phyloP scores from a whole-genome alignment of 2,329 filamentous ascomycete species.

The Ophiostoma sp. region DNA sequence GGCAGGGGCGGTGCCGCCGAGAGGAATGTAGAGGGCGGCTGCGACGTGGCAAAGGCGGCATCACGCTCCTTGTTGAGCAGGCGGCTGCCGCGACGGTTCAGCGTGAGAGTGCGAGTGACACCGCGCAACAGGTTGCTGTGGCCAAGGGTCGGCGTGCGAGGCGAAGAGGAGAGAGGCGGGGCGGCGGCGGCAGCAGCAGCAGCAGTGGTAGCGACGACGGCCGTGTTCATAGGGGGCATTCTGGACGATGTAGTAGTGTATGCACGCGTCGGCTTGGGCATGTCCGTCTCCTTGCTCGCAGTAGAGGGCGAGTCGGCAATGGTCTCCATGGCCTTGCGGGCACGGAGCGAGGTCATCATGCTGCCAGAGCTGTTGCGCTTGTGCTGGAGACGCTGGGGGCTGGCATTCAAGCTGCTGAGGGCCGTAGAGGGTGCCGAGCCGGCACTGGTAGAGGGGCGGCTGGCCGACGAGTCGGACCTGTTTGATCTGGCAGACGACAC shows the following conservation, averaged over 20 bases:
- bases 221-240: neutral
- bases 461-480: constrained; percentile 25
- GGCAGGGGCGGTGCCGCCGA: neutral
- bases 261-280: neutral
- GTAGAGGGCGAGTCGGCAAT: neutral
- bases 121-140: constrained; percentile 42
- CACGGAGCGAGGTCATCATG: constrained; percentile 35
- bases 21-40: neutral
- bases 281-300: neutral
- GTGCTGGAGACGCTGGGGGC: constrained; percentile 4
- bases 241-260: neutral
- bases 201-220: neutral
- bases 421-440: constrained; percentile 17
- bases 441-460: constrained; percentile 16
- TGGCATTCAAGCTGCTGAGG: constrained; percentile 10
- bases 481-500: constrained; percentile 25
- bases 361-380: constrained; percentile 21
- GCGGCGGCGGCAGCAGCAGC: neutral
- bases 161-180: constrained; percentile 27
- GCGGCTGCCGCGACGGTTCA: constrained; percentile 52
- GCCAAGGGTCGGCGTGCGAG: constrained; percentile 39
- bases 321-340: constrained; percentile 41
- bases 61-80: constrained; percentile 38
- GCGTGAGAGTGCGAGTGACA: constrained; percentile 46
- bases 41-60: neutral